A percentile compares a stretch with the other conserved stretches of the same genome.
phyloP scores from a whole-genome alignment of 2,329 filamentous ascomycete genomes.

The Fusarium torulosum region DNA sequence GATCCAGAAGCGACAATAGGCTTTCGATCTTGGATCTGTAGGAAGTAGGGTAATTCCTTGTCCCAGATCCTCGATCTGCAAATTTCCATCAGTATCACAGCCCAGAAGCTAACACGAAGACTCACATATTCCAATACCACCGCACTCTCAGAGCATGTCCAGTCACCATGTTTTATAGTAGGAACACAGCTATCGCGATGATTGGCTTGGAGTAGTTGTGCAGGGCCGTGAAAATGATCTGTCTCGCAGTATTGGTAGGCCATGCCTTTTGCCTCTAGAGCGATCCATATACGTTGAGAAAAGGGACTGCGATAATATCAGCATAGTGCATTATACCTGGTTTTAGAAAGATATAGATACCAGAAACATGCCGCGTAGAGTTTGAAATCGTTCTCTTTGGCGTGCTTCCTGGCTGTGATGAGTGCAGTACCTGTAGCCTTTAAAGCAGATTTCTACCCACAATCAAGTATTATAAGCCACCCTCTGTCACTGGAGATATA shows the following conservation, averaged over 20 bases:
- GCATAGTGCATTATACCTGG: background rate
- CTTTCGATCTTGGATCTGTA: slow-evolving; percentile 72
- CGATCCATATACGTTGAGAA: slow-evolving; percentile 90
- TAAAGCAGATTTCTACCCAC: slow-evolving; percentile 73
- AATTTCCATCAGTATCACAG: slow-evolving; percentile 1
- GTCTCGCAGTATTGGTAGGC: slow-evolving; percentile 89
- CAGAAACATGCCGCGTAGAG: slow-evolving; percentile 88
- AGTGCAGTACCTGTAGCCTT: slow-evolving; percentile 79
- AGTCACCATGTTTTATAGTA: slow-evolving; percentile 80
- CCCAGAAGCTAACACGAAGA: background rate
- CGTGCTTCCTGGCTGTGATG: slow-evolving; percentile 76
- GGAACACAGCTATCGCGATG: slow-evolving; percentile 82
- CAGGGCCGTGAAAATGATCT: slow-evolving; percentile 78
- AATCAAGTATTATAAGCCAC: background rate
- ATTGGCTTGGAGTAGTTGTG: slow-evolving; percentile 76
- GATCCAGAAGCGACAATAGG: slow-evolving; percentile 82
- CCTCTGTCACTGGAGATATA: background rate
- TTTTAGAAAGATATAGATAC: slow-evolving; percentile 62
- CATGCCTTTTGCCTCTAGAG: slow-evolving; percentile 82
- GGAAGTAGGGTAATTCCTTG: slow-evolving; percentile 73
- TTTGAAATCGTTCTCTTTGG: slow-evolving; percentile 78
- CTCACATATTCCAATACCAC: slow-evolving; percentile 87
- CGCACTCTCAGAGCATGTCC: slow-evolving; percentile 84
- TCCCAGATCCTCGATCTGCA: slow-evolving; percentile 78
- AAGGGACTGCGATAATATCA: slow-evolving; percentile 70